Base-by-base conservation (phyloP, 495 filamentous ascomycete species). In the Aspergillus leporis region DNA sequence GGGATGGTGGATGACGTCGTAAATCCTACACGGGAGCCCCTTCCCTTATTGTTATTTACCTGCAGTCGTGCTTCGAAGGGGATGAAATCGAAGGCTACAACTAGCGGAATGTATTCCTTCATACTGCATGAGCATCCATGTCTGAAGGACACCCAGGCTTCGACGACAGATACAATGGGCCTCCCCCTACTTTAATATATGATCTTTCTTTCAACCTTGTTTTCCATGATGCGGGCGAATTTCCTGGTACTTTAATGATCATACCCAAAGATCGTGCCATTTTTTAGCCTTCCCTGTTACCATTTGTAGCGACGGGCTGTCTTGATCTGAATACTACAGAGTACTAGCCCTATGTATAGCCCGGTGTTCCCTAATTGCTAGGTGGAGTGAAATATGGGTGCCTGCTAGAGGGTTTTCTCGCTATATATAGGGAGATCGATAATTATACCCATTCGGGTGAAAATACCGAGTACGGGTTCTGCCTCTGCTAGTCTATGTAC, bases 1-100 rank as follows among this genome's bases (percentile, higher is more conserved):
- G 28, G 36, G 38, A 51, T 46, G 51, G 36, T 53, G 52, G 59
- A 50, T 49, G 51, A 23, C 40, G 30, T 25, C 57, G 56, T 55
- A 59, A 51, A 62, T 43, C 38, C 43, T 51, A 47, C 51, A n/a
- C n/a, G 38, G 43, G 30, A 19, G 25, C 18, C 48, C n/a, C 40
- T 23, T 45, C 10, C 36, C 34, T 51, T 32, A 8, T 58, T 54
- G 38, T 46, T 59, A 47, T 56, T 38, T 14, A n/a, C 43, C 19
- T 16, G 19, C 19, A 47, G 8, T 45, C n/a, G 2, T 23, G 43
- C 43, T 47, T 47, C 9, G 5, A 2, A 14, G 10, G 25, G 21
- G 32, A 58, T 52, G 25, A 13, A 23, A 21, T 19, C 7, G 41
- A 47, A 47, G 9, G 43, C 43, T 47, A 22, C 3, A 2, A 23